Evolutionary conservation across 1,139 yeast species (phyloP), one percentile per base, ranked within the genome.

Genomic region (Lizanozyma gosingica): DNA sequence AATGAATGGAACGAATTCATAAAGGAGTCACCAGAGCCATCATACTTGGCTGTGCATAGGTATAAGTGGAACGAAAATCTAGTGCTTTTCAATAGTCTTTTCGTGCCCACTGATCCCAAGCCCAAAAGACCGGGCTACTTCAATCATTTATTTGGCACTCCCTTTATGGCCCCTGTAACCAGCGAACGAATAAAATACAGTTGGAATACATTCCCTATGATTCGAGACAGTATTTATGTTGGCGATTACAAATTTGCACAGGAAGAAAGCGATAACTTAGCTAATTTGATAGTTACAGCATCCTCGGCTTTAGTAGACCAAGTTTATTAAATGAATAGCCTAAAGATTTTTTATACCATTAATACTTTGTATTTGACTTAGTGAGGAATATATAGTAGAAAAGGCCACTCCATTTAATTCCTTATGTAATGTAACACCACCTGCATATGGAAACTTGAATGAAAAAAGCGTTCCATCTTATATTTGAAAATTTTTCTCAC

Each of bases 51-150:
- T 0, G 73, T 80, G 44, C 79, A 76, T 49, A 70, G 97, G 51
- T 77, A 87, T 82, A 76, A 76, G 45, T 83, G 94, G 87, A 90
- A 90, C 60, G 72, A 78, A 27, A 76, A 78, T 45, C 61, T 87
- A 54, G 60, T 76, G 15, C 60, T 64, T 15, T 68, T 86, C 42
- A 84, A 80, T 47, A 74, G 73, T 48, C 64, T 67, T 17, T 67
- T 83, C 47, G 53, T 80, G 18, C 61, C 67, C 15, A 60, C 67
- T 3, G 66, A 60, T 15, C 79, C 81, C 2, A 55, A 73, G 8
- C 72, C 73, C 3, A 56, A 62, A 4, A 68, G 95, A 37, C 67
- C 76, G 16, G 90, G 94, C 66, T 84, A 77, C 54, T 70, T 73
- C 52, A 88, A 87, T 53, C 57, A 70, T 1, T 52, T 90, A 8